Conservation (phyloP, 192 early-diverging fungal species). For the Coemansia sp. region DNA sequence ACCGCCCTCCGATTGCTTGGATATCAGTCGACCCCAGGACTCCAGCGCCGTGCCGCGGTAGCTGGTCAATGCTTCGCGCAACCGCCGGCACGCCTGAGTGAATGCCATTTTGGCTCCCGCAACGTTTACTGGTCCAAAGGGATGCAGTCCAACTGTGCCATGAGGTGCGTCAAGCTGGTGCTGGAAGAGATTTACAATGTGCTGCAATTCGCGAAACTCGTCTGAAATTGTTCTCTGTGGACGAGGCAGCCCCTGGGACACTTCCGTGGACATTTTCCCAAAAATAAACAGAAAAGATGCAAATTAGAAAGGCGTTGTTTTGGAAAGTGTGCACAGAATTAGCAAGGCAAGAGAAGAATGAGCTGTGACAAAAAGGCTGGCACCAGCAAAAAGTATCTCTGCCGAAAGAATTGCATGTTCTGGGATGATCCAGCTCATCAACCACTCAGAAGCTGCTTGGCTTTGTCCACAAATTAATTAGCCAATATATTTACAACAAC, state of each 20-base stretch:
- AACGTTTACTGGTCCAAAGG: conserved; percentile 35
- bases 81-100: conserved; percentile 20
- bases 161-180: conserved; percentile 23
- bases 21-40: conserved; percentile 24
- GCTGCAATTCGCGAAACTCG: conserved; percentile 37
- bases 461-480: too few relatives aligned
- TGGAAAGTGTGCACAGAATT: not conserved
- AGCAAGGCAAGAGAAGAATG: not conserved
- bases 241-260: not conserved
- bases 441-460: too few relatives aligned
- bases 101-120: conserved; percentile 24
- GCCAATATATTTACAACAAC: not conserved
- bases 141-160: conserved; percentile 36
- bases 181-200: conserved; percentile 29
- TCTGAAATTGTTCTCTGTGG: conserved; percentile 37
- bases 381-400: too few relatives aligned
- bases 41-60: conserved; percentile 38
- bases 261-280: conserved; percentile 4
- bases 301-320: not conserved
- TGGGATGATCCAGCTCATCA: too few relatives aligned
- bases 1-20: not conserved
- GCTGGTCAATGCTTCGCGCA: conserved; percentile 17
- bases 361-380: too few relatives aligned
- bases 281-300: not conserved
- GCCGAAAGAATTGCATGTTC: too few relatives aligned